Evolutionary conservation across 1,284 basidiomycete genomes (phyloP).

Genomic region (Melanopsichium pennsylvanicum): DNA sequence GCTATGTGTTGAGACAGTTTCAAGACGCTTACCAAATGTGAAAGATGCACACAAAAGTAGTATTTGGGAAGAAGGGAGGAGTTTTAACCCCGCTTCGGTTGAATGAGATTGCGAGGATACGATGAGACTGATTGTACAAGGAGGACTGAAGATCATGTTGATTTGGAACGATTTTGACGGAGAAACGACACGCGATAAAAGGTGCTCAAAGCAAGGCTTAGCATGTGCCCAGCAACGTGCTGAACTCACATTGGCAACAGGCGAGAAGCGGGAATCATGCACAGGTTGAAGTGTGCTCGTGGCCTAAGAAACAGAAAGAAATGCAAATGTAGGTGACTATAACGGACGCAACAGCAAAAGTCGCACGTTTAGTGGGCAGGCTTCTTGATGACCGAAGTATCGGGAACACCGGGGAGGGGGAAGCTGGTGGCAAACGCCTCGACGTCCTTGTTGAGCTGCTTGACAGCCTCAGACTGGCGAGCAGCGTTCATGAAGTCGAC

Average conservation of each 20-base stretch:
- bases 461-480: conserved; percentile 77
- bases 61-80: conserved; percentile 13
- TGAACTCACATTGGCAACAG: background rate
- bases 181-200: background rate
- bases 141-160: conserved; percentile 4
- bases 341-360: background rate
- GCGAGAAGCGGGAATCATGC: conserved; percentile 37
- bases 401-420: conserved; percentile 88
- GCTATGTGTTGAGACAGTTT: no score
- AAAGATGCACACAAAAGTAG: no score
- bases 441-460: conserved; percentile 78
- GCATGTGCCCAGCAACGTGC: conserved; percentile 2
- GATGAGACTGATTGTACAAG: conserved; percentile 40
- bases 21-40: no score
- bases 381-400: conserved; percentile 68
- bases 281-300: conserved; percentile 49
- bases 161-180: background rate
- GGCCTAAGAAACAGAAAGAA: conserved; percentile 8
- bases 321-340: conserved; percentile 25
- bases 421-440: conserved; percentile 80
- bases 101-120: conserved; percentile 49
- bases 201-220: conserved; percentile 7
- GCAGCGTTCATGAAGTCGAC: conserved; percentile 90
- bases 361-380: conserved; percentile 33
- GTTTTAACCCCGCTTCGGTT: conserved; percentile 45